phyloP scores from a whole-genome alignment of 1,284 basidiomycete species.

The Fomitiporia mediterranea region DNA sequence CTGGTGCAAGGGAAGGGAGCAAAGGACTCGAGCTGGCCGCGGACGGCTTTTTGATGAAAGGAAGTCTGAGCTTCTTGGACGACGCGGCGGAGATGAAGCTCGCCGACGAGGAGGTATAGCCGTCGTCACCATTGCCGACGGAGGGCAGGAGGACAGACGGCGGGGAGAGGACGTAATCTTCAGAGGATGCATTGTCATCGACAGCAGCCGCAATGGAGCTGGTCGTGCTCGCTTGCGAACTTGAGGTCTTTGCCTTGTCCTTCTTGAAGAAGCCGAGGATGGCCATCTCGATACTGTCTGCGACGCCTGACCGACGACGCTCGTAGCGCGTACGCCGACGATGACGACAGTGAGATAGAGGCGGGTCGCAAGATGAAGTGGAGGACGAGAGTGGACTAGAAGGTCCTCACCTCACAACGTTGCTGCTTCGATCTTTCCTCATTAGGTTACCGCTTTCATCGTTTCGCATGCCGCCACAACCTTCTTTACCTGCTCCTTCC shows the following conservation, averaged over 20 bases:
- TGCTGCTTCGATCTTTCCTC: background rate
- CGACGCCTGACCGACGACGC: background rate
- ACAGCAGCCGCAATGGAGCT: constrained; percentile 2
- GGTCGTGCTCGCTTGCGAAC: constrained; percentile 14
- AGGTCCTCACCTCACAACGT: background rate
- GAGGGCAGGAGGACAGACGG: constrained; percentile 4
- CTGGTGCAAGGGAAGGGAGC: background rate
- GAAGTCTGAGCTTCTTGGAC: constrained; percentile 16
- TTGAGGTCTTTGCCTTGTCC: constrained; percentile 20
- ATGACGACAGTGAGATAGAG: background rate
- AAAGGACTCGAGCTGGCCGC: constrained; percentile 9
- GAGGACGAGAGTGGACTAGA: background rate
- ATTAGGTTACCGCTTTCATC: background rate
- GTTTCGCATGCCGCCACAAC: background rate
- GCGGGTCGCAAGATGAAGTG: background rate
- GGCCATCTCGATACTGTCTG: constrained; percentile 15
- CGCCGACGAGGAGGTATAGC: constrained; percentile 13
- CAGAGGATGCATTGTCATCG: constrained; percentile 14
- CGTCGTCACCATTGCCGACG: constrained; percentile 15
- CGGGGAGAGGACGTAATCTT: constrained; percentile 18
- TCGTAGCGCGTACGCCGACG: constrained; percentile 3
- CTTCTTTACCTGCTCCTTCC: background rate
- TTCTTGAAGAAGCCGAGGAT: constrained; percentile 22
- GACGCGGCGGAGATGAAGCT: constrained; percentile 16
- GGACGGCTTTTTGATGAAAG: constrained; percentile 16